Evolutionary conservation across 768 basidiomycete species (phyloP), one percentile per base, ranked within the genome.

Genomic region (Mycena metata): DNA sequence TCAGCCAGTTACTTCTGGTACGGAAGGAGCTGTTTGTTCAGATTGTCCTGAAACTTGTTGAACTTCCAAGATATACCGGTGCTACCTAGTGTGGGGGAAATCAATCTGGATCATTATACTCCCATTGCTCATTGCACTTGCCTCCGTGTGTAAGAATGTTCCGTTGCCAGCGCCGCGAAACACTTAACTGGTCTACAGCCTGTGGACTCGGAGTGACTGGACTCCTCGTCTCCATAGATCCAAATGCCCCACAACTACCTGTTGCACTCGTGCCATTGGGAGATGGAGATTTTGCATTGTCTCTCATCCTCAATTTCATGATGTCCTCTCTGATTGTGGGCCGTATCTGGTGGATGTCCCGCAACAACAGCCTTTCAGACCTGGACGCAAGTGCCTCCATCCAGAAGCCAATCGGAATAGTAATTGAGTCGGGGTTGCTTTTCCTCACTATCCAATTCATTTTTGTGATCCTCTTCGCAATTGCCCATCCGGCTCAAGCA

Each of bases 251-350:
- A 11, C 65, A 73, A 23, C 77, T 81, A 13, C 83, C 82, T 10
- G 66, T 77, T 4, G 66, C 64, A 2, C 42, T 82, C 16, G 76
- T 78, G 13, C 78, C 83, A 0, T 69, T 83, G 8, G 78, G 77
- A 24, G 75, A 78, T 21, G 81, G 82, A 0, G 72, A 63, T 13
- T 83, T 80, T 33, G 36, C 66, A n/a, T 77, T 85, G 43, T 81
- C 84, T 2, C 76, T 85, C 41, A 77, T 76, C 55, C 79, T 82
- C 9, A 86, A 85, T 57, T 52, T 82, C 69, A 60, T 84, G 23
- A 76, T 83, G 23, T 84, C 83, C 5, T 52, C 58, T 19, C 78
- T 85, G 72, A 84, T 84, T 45, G 79, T 78, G 17, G 75, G 65
- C 54, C 82, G 80, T 26, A 80, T 86, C 33, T 84, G 81, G 81